Evolutionary conservation across 371 early-diverging fungal species (phyloP).

Genomic region (Mortierella sp.): DNA sequence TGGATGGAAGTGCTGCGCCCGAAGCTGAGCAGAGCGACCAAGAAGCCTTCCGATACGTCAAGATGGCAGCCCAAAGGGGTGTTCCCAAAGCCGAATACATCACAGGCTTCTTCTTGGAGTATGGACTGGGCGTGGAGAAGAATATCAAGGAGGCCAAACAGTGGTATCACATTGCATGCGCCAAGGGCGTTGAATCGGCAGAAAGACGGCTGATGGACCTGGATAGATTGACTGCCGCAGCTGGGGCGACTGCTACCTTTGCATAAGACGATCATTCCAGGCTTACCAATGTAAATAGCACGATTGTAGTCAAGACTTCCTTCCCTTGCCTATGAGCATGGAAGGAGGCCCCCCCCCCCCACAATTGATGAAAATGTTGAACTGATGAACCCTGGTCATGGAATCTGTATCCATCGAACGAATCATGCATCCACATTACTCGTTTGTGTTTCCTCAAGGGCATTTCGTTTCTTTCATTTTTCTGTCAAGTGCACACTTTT

Average conservation of each 20-base stretch:
- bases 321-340: neutral
- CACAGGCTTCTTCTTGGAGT: constrained; percentile 49
- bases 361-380: neutral
- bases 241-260: neutral
- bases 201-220: constrained; percentile 37
- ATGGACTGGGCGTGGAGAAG: constrained; percentile 36
- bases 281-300: no score
- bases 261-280: neutral
- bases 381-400: neutral
- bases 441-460: neutral
- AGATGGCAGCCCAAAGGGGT: constrained; percentile 40
- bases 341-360: no score
- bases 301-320: neutral
- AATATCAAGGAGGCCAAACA: constrained; percentile 33
- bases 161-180: constrained; percentile 52
- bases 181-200: constrained; percentile 48
- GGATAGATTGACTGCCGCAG: constrained; percentile 11
- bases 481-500: no score
- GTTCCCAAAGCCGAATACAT: constrained; percentile 52
- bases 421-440: neutral
- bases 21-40: constrained; percentile 51
- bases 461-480: neutral
- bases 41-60: constrained; percentile 41
- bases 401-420: neutral
- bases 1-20: constrained; percentile 45